Conservation (phyloP, 139 green algal genomes). For the Gonium pectorale region DNA sequence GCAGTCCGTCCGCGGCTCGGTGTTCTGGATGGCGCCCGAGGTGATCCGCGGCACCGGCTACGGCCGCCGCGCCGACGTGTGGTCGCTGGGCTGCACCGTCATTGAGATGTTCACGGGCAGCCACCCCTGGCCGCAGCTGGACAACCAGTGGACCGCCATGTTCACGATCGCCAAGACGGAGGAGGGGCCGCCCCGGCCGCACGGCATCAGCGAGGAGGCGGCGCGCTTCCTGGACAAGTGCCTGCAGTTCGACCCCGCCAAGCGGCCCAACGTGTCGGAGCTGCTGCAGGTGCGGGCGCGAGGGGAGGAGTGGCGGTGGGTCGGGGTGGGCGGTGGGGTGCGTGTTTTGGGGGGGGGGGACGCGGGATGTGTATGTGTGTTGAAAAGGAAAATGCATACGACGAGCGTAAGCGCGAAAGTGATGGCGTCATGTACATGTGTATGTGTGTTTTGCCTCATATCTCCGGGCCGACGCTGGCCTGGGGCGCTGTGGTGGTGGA, state of each 20-base stretch:
- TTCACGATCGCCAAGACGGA: constrained; percentile 88
- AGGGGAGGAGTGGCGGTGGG: neutral
- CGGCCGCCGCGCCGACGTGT: constrained; percentile 93
- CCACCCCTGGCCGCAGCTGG: constrained; percentile 68
- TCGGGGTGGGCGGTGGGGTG: neutral
- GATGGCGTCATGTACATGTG: too few relatives aligned
- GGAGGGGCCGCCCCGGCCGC: constrained; percentile 78
- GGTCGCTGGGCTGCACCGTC: constrained; percentile 95
- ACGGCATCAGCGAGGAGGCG: constrained; percentile 72
- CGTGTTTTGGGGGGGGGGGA: neutral
- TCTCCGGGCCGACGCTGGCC: too few relatives aligned
- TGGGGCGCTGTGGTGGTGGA: too few relatives aligned
- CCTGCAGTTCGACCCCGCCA: constrained; percentile 73
- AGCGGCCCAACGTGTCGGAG: constrained; percentile 65
- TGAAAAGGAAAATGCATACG: too few relatives aligned
- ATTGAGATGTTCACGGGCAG: constrained; percentile 96
- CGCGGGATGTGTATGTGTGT: too few relatives aligned
- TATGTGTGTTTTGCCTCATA: too few relatives aligned
- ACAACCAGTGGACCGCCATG: constrained; percentile 78
- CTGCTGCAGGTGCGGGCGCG: constrained; percentile 52
- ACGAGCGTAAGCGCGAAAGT: too few relatives aligned
- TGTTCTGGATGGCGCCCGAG: constrained; percentile 99
- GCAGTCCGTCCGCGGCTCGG: constrained; percentile 89
- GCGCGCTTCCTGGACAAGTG: constrained; percentile 85
- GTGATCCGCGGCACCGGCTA: constrained; percentile 51